Base-by-base conservation (phyloP, 495 filamentous ascomycete genomes). In the Penicillium canescens region DNA sequence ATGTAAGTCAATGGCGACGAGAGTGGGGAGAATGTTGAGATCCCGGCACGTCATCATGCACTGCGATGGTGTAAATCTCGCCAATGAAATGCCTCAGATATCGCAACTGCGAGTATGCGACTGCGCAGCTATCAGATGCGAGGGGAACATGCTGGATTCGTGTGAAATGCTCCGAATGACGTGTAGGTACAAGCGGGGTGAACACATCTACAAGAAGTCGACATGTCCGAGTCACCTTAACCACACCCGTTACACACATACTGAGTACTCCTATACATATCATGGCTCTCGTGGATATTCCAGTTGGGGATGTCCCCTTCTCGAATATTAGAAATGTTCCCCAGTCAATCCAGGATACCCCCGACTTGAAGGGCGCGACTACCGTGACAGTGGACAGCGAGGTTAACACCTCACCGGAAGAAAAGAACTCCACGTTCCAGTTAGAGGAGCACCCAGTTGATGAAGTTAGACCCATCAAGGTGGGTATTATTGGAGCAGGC, bases 401-500 rank as follows among this genome's bases (percentile, higher is more conserved):
- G 8, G 5, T 48, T 12, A 40, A 55, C 44, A 50, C 51, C 44
- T 26, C 38, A 38, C 18, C 12, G 16, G 10, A 42, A 8, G 20
- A 28, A 3, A 44, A 50, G 26, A 0, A 33, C 7, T 54, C 4
- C 28, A 35, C 28, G 0, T 77, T 75, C 18, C 42, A 65, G 37
- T 47, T 77, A 3, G 71, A 76, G 38, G 71, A 77, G 24, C 74
- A 76, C 36, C 70, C 71, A 14, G 59, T 77, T 31, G 74, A 77
- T 55, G 24, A 63, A 45, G 60, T 72, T 14, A 60, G 71, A 35
- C 63, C 69, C 14, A 69, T 80, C 21, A 79, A 78, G 50, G 78
- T 84, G 5, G 78, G 77, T 3, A 64, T 81, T 9, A 76, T 82
- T 31, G 82, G 82, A 14, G 81, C 77, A 9, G 82, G 81, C 6